These are phyloP conservation scores for Globisporangium orthogonon DNA, from an alignment of 352 stramenopile genomes.

Conservation along the genomic window DNA sequence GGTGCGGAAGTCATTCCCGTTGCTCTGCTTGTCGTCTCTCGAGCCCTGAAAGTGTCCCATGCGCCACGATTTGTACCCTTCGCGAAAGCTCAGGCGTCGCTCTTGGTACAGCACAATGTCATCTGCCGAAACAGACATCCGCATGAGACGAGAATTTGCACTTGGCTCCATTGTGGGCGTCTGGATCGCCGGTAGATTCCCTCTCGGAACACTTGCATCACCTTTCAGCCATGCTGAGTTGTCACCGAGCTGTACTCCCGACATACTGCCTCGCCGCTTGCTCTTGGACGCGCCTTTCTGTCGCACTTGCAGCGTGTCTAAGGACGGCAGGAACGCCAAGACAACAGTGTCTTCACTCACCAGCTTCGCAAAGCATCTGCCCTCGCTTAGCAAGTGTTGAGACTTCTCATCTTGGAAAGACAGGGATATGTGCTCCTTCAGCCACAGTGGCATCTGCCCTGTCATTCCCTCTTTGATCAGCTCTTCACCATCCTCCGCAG, in stretches of 20 bases:
- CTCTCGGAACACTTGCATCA: slow-evolving; percentile 4
- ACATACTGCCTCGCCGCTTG: slow-evolving; percentile 5
- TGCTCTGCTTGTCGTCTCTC: slow-evolving; percentile 64
- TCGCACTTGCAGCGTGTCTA: slow-evolving; percentile 47
- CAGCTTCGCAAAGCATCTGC: slow-evolving; percentile 85
- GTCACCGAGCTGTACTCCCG: slow-evolving; percentile 2
- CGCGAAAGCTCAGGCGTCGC: slow-evolving; percentile 63
- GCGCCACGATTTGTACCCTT: slow-evolving; percentile 82
- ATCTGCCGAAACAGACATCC: slow-evolving; percentile 73
- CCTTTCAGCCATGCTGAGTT: slow-evolving; percentile 1
- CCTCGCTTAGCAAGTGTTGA: slow-evolving; percentile 44
- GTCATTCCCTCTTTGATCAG: slow-evolving; percentile 38
- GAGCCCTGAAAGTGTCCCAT: slow-evolving; percentile 75
- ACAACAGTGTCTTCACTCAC: slow-evolving; percentile 65
- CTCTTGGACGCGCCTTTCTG: slow-evolving; percentile 19
- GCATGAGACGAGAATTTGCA: slow-evolving; percentile 27
- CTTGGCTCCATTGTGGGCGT: slow-evolving; percentile 9
- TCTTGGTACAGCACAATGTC: slow-evolving; percentile 86
- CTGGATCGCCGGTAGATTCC: not conserved
- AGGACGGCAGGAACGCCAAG: slow-evolving; percentile 68
- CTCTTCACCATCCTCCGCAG: slow-evolving; percentile 26
- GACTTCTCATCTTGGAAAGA: slow-evolving; percentile 34
- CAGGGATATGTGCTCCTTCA: slow-evolving; percentile 39
- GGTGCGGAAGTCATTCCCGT: slow-evolving; percentile 32
- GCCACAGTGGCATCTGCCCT: slow-evolving; percentile 68